These are phyloP conservation scores for Gautieria morchelliformis DNA, from an alignment of 768 basidiomycete genomes.

Conservation along the genomic window DNA sequence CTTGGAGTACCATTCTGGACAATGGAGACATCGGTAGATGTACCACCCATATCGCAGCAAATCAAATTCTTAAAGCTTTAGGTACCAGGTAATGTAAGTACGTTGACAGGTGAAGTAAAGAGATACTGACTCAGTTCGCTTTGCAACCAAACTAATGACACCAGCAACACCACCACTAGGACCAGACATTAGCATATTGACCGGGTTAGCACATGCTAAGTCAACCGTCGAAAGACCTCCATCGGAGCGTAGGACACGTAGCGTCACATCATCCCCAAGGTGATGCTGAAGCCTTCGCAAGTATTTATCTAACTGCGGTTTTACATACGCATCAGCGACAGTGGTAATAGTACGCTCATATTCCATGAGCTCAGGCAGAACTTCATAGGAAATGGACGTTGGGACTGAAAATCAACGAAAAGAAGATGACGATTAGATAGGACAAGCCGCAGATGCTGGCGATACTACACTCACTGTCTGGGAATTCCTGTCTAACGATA, in stretches of 20 bases:
- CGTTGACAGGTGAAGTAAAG: not conserved
- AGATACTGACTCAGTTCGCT: not conserved
- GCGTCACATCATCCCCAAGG: not conserved
- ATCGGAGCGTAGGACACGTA: not conserved
- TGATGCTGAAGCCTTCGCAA: not conserved
- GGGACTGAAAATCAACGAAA: not conserved
- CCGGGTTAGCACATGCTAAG: not conserved
- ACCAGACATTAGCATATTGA: not conserved
- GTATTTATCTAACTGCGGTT: not conserved
- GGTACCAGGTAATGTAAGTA: not conserved
- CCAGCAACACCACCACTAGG: conserved; percentile 1
- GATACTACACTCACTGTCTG: not conserved
- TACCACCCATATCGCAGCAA: conserved; percentile 4
- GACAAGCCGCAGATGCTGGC: too few species aligned
- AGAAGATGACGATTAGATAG: too few species aligned
- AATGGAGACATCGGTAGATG: not conserved
- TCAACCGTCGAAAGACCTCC: not conserved
- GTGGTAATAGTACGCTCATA: not conserved
- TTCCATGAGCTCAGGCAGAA: conserved; percentile 2
- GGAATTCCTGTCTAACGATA: not conserved
- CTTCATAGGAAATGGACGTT: not conserved
- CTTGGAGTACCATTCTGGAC: not conserved
- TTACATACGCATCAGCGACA: not conserved
- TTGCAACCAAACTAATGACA: not conserved
- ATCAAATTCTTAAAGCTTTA: not conserved